phyloP scores from a whole-genome alignment of 257 asterid species.

The Solanum sitiens region DNA sequence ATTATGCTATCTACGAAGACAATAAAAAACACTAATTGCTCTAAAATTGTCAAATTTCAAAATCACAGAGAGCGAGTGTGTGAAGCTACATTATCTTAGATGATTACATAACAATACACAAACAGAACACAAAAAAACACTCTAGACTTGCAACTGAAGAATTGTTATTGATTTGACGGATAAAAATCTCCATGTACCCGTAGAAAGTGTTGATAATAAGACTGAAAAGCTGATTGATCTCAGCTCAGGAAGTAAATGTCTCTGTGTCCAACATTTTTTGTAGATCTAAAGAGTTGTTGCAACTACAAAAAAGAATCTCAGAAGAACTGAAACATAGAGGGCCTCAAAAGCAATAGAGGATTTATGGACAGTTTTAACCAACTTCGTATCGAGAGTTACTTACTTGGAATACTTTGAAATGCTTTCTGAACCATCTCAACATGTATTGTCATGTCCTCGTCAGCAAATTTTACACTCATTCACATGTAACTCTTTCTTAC shows the following conservation, averaged over 20 bases:
- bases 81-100: too few relatives aligned
- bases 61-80: too few relatives aligned
- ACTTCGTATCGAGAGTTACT: background rate
- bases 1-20: too few relatives aligned
- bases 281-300: background rate
- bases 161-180: constrained; percentile 39
- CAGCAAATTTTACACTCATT: background rate
- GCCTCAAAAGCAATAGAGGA: background rate
- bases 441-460: too few relatives aligned
- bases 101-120: too few relatives aligned
- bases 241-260: constrained; percentile 52
- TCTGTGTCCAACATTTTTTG: constrained; percentile 20
- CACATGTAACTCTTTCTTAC: background rate
- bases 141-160: constrained; percentile 32
- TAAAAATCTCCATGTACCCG: constrained; percentile 49
- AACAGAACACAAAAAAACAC: too few relatives aligned
- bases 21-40: too few relatives aligned
- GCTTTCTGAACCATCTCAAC: background rate
- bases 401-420: background rate
- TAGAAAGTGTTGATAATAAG: constrained; percentile 46
- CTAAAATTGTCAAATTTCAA: too few relatives aligned
- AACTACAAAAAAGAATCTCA: background rate
- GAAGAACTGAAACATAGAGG: background rate
- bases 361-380: rapidly evolving
- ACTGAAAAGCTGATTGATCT: constrained; percentile 43